Base-by-base conservation (phyloP, 768 basidiomycete species). In the Pulveroboletus sp. region DNA sequence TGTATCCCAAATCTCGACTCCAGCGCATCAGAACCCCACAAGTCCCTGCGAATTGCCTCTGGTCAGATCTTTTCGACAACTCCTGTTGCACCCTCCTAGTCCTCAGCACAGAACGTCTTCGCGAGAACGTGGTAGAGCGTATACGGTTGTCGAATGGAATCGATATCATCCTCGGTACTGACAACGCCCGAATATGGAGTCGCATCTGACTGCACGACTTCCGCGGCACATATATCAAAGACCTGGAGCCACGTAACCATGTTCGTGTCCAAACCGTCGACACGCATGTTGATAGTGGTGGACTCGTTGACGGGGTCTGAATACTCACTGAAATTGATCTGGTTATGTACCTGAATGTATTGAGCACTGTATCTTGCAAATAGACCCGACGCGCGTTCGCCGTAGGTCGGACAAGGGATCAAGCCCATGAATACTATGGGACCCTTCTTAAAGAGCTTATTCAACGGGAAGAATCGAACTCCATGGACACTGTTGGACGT, bases 91-190 rank as follows among this genome's bases (percentile, higher is more conserved):
- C 21, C 21, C 21, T 21, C 21, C 21, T 21, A 21, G 21, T 21
- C 21, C 21, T 21, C 21, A 21, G 3, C 3, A 28, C 27, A 78
- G 14, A 81, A 57, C 67, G 50, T 78, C 31, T 41, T 45, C 53
- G 71, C 61, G 42, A 82, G 58, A 21, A 71, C 46, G 8, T 57
- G 57, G 54, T 79, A 82, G 6, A 79, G 61, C 2, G 65, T 55
- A 50, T 79, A 76, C 6, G 73, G 21, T 21, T 21, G 21, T 21
- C 21, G 3, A 2, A 21, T 21, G 21, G 21, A 21, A 21, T 21
- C 21, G 9, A 65, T 60, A 8, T 69, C 56, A 15, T 64, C 63
- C 35, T 77, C 57, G 12, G 70, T 69, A 32, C 56, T 60, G 31
- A 80, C 64, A 7, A 80, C 63, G 5, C 58, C 57, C 3, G 70